Base-by-base conservation (phyloP, 1,284 basidiomycete genomes). In the Omphalotus olearius region DNA sequence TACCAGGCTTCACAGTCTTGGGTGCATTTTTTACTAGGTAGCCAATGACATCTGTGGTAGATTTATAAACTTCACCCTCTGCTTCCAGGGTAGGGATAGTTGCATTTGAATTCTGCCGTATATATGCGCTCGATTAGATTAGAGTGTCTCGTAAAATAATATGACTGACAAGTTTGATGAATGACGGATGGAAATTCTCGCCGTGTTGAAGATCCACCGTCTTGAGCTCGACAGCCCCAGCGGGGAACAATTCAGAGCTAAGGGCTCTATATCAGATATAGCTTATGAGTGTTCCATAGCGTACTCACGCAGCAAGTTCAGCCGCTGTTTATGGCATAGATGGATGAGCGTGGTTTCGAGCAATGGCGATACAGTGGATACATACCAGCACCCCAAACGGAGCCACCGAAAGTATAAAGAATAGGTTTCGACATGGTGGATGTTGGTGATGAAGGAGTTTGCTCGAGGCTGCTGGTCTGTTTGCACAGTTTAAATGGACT, bases 161-260 rank as follows among this genome's bases (percentile, higher is more conserved):
- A 30, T 28, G 14, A 64, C 69, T 47, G 51, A 78, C 75, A 56
- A 82, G 64, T 57, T 75, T 73, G 52, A 85, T 59, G 65, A 78
- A 84, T 6, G 71, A 66, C 9, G 83, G 82, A 35, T 69, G 66
- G 58, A 87, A 86, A 67, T 88, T 88, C 56, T 75, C 78, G 35
- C 82, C 83, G 53, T 81, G 66, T 47, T 65, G 55, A 35, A 81
- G 73, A 60, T 78, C 69, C 55, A 77, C 55, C 36, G 62, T 57
- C 56, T 68, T 68, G 47, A 52, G 59, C 50, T 75, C 67, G 43
- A 78, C 59, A 18, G 63, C 65, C 20, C 63, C 65, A 6, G 64
- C 60, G 1, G 63, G 53, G 47, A 73, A 74, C 1, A 79, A 71
- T 57, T 80, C 78, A 26, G 56, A 55, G 23, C 63, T 63, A 37